Evolutionary conservation across 768 basidiomycete species (phyloP).

Genomic region (Chalciporus pseudorubinellus): DNA sequence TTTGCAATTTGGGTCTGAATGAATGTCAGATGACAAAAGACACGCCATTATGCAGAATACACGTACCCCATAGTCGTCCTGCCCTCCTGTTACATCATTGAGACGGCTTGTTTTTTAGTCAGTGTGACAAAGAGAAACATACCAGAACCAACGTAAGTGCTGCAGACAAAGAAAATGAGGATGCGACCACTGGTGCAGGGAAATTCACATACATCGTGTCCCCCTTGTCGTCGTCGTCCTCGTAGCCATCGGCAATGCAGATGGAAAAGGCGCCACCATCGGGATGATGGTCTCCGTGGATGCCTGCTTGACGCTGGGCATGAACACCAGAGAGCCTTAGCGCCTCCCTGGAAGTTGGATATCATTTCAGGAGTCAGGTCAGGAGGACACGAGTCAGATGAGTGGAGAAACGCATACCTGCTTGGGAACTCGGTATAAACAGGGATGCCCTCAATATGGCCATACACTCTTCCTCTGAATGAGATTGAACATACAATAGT

Average conservation of each 20-base stretch:
- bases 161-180: constrained; percentile 13
- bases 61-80: constrained; percentile 17
- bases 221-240: constrained; percentile 40
- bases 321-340: constrained; percentile 34
- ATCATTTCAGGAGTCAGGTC: not conserved
- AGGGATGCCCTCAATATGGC: constrained; percentile 29
- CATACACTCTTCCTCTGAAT: constrained; percentile 20
- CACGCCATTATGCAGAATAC: not conserved
- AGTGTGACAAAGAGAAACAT: not conserved
- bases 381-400: not conserved
- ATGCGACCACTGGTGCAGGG: not conserved
- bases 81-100: constrained; percentile 21
- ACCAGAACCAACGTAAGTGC: constrained; percentile 36
- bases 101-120: no score
- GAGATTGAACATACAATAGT: not conserved
- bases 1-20: constrained; percentile 20
- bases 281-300: constrained; percentile 32
- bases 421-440: constrained; percentile 22
- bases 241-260: constrained; percentile 41
- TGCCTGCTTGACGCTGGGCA: constrained; percentile 35
- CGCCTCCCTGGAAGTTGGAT: constrained; percentile 12
- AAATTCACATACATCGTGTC: constrained; percentile 34
- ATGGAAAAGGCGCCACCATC: constrained; percentile 39
- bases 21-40: not conserved
- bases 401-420: constrained; percentile 7